Conservation (phyloP, 2,329 filamentous ascomycete species). For the Colletotrichum liriopes region DNA sequence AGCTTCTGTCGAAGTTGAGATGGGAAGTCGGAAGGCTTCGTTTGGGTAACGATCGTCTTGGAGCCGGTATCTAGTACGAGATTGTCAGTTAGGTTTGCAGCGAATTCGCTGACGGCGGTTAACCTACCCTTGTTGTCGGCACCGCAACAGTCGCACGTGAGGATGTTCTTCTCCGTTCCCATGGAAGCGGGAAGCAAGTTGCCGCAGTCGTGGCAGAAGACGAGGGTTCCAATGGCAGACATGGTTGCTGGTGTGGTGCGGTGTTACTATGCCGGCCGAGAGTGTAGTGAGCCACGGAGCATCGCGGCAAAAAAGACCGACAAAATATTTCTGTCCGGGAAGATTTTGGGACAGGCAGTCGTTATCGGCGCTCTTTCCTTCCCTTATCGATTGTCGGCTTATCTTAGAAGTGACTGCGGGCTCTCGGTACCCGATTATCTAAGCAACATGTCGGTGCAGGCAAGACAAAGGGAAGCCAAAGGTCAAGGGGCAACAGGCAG, state of each 20-base stretch:
- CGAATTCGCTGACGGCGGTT: constrained; percentile 22
- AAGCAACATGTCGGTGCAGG: background rate
- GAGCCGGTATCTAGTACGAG: constrained; percentile 75
- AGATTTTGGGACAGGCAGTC: constrained; percentile 24
- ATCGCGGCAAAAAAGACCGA: constrained; percentile 16
- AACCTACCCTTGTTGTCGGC: constrained; percentile 85
- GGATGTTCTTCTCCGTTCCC: constrained; percentile 80
- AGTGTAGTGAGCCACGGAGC: constrained; percentile 18
- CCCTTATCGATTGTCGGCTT: constrained; percentile 20
- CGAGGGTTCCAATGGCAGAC: constrained; percentile 90
- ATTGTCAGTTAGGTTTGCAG: constrained; percentile 4
- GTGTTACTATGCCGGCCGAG: constrained; percentile 29
- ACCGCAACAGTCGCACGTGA: constrained; percentile 90
- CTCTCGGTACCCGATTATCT: constrained; percentile 18
- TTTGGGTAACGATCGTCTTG: constrained; percentile 83
- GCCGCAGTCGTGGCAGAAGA: constrained; percentile 95
- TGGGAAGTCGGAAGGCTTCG: constrained; percentile 92
- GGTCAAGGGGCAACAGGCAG: constrained; percentile 24
- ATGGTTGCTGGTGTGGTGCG: constrained; percentile 64
- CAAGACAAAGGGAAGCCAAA: constrained; percentile 17
- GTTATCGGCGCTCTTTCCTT: constrained; percentile 13
- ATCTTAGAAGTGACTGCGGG: no score
- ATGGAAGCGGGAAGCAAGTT: constrained; percentile 88
- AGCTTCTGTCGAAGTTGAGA: constrained; percentile 89
- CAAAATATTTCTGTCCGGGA: constrained; percentile 41